phyloP scores from a whole-genome alignment of 176 grass and related monocot genomes.

The Avena sativa region DNA sequence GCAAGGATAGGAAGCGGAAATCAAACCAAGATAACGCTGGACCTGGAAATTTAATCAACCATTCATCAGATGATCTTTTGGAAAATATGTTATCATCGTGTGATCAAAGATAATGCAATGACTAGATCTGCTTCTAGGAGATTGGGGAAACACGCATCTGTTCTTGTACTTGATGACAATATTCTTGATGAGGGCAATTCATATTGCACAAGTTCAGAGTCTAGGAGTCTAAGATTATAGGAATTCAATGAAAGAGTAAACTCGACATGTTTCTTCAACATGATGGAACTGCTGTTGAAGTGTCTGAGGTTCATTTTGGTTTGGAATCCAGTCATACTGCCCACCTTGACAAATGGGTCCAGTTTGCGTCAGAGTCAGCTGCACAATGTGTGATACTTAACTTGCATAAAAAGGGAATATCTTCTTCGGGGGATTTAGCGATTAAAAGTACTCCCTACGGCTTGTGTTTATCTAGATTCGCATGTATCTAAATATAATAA shows the following conservation, averaged over 20 bases:
- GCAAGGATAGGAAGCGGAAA: slow-evolving; percentile 14
- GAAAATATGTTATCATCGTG: not conserved
- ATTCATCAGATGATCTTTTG: not conserved
- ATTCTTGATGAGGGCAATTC: not conserved
- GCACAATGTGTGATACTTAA: not conserved
- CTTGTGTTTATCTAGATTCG: too few relatives aligned
- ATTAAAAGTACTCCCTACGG: not conserved
- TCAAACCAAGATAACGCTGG: not conserved
- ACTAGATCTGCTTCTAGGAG: not conserved
- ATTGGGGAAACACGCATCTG: not conserved
- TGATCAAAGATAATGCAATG: not conserved
- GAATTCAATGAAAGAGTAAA: slow-evolving; percentile 21
- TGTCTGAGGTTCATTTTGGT: not conserved
- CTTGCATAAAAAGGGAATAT: not conserved
- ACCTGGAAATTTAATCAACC: not conserved
- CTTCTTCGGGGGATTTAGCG: not conserved
- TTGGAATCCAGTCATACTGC: slow-evolving; percentile 5
- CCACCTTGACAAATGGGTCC: slow-evolving; percentile 37
- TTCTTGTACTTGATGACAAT: slow-evolving; percentile 15
- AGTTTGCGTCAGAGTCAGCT: slow-evolving; percentile 1
- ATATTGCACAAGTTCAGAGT: not conserved
- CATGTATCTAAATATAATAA: too few relatives aligned
- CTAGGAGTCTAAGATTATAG: not conserved
- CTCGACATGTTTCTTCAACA: not conserved
- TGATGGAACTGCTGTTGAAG: not conserved